Conservation (phyloP, 2,329 filamentous ascomycete species). For the Ceratocystis colombiana region DNA sequence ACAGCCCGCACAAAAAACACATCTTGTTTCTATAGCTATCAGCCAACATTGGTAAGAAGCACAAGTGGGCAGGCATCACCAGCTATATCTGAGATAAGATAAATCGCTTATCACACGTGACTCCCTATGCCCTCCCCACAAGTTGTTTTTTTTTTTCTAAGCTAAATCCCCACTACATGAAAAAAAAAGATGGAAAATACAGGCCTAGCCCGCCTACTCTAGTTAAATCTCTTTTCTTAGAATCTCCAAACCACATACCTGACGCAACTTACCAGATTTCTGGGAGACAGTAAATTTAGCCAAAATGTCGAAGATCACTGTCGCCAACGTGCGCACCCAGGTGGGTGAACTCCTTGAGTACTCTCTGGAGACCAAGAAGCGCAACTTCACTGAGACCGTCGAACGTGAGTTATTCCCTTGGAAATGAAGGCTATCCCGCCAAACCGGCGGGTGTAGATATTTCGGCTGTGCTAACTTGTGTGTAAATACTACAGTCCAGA, state of each 20-base stretch:
- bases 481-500: constrained; percentile 44
- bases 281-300: constrained; percentile 61
- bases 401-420: constrained; percentile 41
- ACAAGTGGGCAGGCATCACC: not conserved
- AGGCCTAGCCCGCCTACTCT: not conserved
- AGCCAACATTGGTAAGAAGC: not conserved
- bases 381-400: constrained; percentile 91
- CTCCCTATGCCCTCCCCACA: constrained; percentile 25
- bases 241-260: constrained; percentile 19
- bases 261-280: constrained; percentile 29
- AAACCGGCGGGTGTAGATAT: not conserved
- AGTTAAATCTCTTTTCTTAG: constrained; percentile 16
- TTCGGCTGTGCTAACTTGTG: constrained; percentile 16
- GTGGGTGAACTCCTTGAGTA: constrained; percentile 90
- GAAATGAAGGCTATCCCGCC: not conserved
- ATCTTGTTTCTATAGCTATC: not conserved
- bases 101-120: constrained; percentile 17
- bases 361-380: constrained; percentile 89
- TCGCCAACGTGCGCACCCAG: constrained; percentile 91
- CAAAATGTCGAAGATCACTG: constrained; percentile 81
- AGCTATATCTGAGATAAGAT: constrained; percentile 2
- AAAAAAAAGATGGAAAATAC: constrained; percentile 10
- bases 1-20: not conserved
- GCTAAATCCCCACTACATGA: constrained; percentile 6
- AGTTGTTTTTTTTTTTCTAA: constrained; percentile 11